Evolutionary conservation across 768 basidiomycete species (phyloP).

Genomic region (Pulveroboletus sp.): DNA sequence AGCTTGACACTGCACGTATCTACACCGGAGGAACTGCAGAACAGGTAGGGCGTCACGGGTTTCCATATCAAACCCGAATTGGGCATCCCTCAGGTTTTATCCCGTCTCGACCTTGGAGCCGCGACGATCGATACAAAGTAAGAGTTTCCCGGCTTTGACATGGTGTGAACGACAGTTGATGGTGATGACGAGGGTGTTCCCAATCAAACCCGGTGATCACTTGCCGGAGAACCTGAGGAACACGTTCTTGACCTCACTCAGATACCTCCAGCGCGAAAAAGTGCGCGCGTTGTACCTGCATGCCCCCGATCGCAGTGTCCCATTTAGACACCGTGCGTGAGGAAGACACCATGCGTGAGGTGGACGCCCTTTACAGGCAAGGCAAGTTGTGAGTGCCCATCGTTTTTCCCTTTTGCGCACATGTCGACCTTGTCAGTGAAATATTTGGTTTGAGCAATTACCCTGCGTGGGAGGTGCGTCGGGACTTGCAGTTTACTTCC

Average conservation of each 20-base stretch:
- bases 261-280: slow-evolving; percentile 42
- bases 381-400: slow-evolving; percentile 47
- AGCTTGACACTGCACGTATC: slow-evolving; percentile 49
- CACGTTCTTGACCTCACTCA: slow-evolving; percentile 45
- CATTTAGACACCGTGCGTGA: slow-evolving; percentile 52
- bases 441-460: slow-evolving; percentile 64
- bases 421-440: slow-evolving; percentile 32
- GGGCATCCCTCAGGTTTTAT: slow-evolving; percentile 39
- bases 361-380: slow-evolving; percentile 53
- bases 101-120: slow-evolving; percentile 38
- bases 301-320: slow-evolving; percentile 53
- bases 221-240: slow-evolving; percentile 38
- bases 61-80: no score
- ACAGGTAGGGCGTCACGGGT: slow-evolving; percentile 29
- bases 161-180: background rate
- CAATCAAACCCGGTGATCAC: slow-evolving; percentile 41
- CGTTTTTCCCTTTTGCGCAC: background rate
- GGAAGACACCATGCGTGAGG: slow-evolving; percentile 49
- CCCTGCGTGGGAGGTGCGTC: slow-evolving; percentile 47
- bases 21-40: slow-evolving; percentile 57
- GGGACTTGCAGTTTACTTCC: no score
- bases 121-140: slow-evolving; percentile 50
- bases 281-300: slow-evolving; percentile 55
- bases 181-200: slow-evolving; percentile 35
- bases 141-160: background rate